Base-by-base conservation (phyloP, 2,329 filamentous ascomycete genomes). In the Tolypocladium nubicola region DNA sequence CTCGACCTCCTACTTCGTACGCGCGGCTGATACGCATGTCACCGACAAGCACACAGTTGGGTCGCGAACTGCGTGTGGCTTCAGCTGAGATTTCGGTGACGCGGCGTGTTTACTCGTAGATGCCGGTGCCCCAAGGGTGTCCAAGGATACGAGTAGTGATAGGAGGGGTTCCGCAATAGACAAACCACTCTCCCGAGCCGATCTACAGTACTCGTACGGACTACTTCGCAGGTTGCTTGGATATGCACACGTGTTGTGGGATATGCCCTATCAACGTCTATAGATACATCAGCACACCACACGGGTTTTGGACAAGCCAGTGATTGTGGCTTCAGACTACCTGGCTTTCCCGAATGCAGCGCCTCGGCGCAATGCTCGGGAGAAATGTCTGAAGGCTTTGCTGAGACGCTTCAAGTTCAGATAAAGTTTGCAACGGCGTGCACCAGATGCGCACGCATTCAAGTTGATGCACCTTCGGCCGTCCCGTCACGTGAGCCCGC, bases 401-500 rank as follows among this genome's bases (percentile, higher is more conserved):
- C 30, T 8, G 14, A 35, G 30, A 49, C 26, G 45, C 26, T 19
- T 33, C 26, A 19, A 52, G 19, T 21, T 50, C 16, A n/a, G 47
- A 49, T 13, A 35, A 23, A 50, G 30, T n/a, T 37, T 30, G 19
- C 6, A 35, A 6, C 26, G 26, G 3, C 21, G 6, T n/a, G 52
- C 23, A 8, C 26, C 37, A n/a, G 21, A 21, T 19, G 52, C n/a
- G 35, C 35, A n/a, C 52, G 13, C n/a, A 10, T n/a, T 39, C 37
- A 23, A 38, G 11, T 6, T n/a, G 23, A 16, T 21, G 11, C 26
- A 39, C 26, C n/a, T 35, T 14, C 5, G 6, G 30, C 3, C 35
- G 8, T 16, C 13, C 19, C 1, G 23, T 61, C 60, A 61, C 61
- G 61, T 62, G 61, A 55, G 21, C 39, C 45, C 58, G 57, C 53